Evolutionary conservation across 2,329 filamentous ascomycete genomes (phyloP), one percentile per base, ranked within the genome.

Genomic region (Colletotrichum sp.): DNA sequence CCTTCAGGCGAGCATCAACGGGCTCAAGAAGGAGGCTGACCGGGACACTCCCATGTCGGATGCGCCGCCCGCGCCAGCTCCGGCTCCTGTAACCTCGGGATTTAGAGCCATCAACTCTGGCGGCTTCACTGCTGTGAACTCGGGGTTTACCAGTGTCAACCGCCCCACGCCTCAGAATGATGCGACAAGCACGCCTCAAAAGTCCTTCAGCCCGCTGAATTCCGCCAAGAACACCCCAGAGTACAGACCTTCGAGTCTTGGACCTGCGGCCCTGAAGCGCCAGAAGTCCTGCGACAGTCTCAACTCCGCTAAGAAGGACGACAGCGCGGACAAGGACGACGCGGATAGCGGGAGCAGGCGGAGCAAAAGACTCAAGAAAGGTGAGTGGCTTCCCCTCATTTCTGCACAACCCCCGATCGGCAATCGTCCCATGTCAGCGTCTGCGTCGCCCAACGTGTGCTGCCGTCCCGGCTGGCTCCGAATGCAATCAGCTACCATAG

Each of bases 291-390:
- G 85, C 72, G 90, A 91, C 39, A 90, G 88, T 74, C 81, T 88
- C 8, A 89, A 90, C 77, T 86, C 85, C 0, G 80, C 85, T 3
- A 88, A 84, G 77, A 89, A 88, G 76, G 90, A 92, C 24, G 83
- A 81, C 12, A 85, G 86, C 6, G 82, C 81, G 13, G 88, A 89
- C 59, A 89, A 87, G 39, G 91, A 91, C 12, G 93, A 95, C 69
- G 85, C 84, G 2, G 94, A 95, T 66, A 88, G 87, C 79, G 91
- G 91, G 77, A 78, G 71, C 78, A 92, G 97, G 77, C 93, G 96
- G 74, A 98, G 96, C 85, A 99, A 99, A 87, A 93, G 97, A 59
- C 89, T 98, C 15, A 98, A 97, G 85, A 98, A 98, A 89, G 93
- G 75, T 68, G 49, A 76, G 72, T 32, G 24, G 26, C 36, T 68